Evolutionary conservation across 2,329 filamentous ascomycete species (phyloP), one percentile per base, ranked within the genome.

Genomic region (Fusarium agapanthi): DNA sequence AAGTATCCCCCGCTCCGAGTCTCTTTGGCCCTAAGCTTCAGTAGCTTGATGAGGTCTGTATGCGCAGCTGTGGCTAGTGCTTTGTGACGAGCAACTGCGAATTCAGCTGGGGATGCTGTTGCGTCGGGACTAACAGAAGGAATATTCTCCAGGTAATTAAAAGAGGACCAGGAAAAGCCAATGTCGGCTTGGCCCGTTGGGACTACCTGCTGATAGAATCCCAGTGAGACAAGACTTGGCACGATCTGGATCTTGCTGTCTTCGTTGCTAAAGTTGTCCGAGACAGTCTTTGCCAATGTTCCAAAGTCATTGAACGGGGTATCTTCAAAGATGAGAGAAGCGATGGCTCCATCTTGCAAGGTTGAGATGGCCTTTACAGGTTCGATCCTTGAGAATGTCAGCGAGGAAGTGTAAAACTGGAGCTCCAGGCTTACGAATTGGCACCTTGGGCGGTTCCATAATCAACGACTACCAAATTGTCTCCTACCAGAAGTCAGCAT

Each of bases 301-400:
- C 43, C 65, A 16, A 68, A 68, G 15, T 67, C 65, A 11, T 67
- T 68, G 28, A 67, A 67, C 0, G 62, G 43, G 1, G 65, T 68
- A 0, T 68, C 62, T 13, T 68, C 65, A 3, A 68, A 68, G 6
- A 68, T 15, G 2, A 68, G 28, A 12, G 65, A 67, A 10, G 40
- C 55, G 0, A 14, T 26, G 0, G 65, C 48, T 0, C 56, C 50
- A 1, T 56, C 41, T 1, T 50, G 28, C 0, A 68, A 26, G 0
- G 44, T 53, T 2, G 62, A 67, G 0, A 62, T 47, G 2, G 9
- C 24, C 5, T 47, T 44, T 1, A 62, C 22, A 24, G 62, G 65
- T 8, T 67, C 56, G 14, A 68, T 61, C 2, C 65, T 67, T 18
- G 2, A 8, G 6, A 7, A 4, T 5, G 48, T 61, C 24, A 65